Base-by-base conservation (phyloP, 2,329 filamentous ascomycete species). In the Nemania abortiva region DNA sequence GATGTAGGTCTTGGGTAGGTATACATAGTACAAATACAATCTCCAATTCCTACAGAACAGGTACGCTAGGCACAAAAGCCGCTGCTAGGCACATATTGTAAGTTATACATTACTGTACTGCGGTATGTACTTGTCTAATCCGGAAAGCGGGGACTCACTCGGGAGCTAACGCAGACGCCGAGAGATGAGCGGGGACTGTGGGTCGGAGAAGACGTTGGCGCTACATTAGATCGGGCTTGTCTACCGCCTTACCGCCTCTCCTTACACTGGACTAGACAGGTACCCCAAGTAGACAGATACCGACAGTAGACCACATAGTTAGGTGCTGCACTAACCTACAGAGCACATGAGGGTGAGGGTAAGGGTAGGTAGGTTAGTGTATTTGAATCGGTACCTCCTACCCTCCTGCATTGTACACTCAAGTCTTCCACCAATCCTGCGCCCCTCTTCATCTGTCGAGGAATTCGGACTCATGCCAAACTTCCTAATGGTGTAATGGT, bases 161-260 rank as follows among this genome's bases (percentile, higher is more conserved):
- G 61, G 65, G 61, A 70, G 53, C 68, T 70, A 70, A 68, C 27
- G 45, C 49, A 45, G 61, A 68, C 27, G 45, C 49, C 31, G 61
- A 59, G 54, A 57, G 52, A 65, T 58, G 57, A 53, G 31, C 50
- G 50, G 50, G 50, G 50, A 53, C 31, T 45, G 62, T 52, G 61
- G 65, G 59, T 55, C 68, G 49, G 24, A 57, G 60, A 55, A 63
- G 58, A 65, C 53, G 65, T 70, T 68, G 37, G 65, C 65, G 57
- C 60, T 68, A 61, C 34, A 59, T 52, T 65, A 61, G 56, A 56
- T 37, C 57, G 49, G 49, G 42, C 55, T 60, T 50, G 45, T 39
- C 37, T 54, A 42, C 61, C 49, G 60, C 62, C 53, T 63, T 63
- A 62, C 68, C 68, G 66, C 66, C 56, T 60, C 60, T 54, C 45